A percentile compares a stretch with the other conserved stretches of the same genome.
Conservation (phyloP, 345 rosid species). For the Eucalyptus cloeziana region DNA sequence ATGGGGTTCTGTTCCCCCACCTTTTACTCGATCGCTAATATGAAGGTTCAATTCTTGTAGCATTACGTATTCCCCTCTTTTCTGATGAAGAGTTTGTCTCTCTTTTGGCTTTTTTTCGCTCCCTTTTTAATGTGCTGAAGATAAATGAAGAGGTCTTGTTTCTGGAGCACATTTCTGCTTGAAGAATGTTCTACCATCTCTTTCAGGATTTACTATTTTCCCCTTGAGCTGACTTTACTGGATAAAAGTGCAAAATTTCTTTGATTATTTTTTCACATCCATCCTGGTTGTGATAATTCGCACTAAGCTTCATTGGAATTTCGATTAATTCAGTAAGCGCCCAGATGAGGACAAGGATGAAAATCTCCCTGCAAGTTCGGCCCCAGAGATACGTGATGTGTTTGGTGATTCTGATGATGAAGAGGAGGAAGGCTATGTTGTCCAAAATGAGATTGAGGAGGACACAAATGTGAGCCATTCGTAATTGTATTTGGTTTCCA, state of each 20-base stretch:
- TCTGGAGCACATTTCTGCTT: neutral
- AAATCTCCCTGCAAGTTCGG: constrained; percentile 39
- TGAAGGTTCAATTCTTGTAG: neutral
- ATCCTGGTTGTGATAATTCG: neutral
- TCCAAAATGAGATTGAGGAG: constrained; percentile 52
- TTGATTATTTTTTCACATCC: neutral
- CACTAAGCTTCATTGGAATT: neutral
- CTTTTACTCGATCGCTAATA: neutral
- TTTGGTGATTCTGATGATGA: constrained; percentile 98
- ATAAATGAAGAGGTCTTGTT: neutral
- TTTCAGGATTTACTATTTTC: neutral
- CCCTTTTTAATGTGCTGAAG: neutral
- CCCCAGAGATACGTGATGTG: constrained; percentile 91
- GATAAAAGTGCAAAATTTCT: neutral
- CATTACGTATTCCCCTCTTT: neutral
- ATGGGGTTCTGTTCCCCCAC: neutral
- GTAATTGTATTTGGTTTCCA: neutral
- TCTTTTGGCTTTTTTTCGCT: neutral
- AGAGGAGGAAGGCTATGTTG: constrained; percentile 57
- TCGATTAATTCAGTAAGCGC: constrained; percentile 20
- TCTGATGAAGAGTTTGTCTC: neutral
- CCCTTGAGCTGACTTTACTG: neutral
- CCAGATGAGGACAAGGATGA: constrained; percentile 63
- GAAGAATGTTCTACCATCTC: neutral
- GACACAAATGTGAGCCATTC: constrained; percentile 48